Evolutionary conservation across 495 filamentous ascomycete genomes (phyloP), one percentile per base, ranked within the genome.

Genomic region (Xylaria scruposa): DNA sequence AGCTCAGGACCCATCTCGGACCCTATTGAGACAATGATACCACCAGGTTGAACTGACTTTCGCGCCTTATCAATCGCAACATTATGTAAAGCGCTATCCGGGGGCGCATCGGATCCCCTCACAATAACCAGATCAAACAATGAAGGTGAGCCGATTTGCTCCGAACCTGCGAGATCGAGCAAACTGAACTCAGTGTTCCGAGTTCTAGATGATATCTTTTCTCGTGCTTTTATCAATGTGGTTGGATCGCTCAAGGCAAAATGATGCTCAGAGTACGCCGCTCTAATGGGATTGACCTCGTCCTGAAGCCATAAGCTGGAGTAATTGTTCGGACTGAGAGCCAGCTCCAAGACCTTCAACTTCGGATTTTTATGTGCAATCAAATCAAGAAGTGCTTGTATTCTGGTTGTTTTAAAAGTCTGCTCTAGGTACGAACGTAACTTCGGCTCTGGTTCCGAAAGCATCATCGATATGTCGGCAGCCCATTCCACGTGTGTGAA

Each of bases 231-330:
- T 10, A 53, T 21, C 21, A 53, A 53, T 24, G 9, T 5, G 21
- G 49, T 53, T 26, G 49, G 49, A 53, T 53, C 49, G 9, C 49
- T 53, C 19, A 26, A 53, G 49, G 49, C 21, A 26, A 53, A 53
- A 53, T 53, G 10, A 53, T 53, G 26, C 21, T 9, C 49, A 26
- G 49, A 53, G 21, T 3, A 53, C 49, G 49, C 49, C 12, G 49
- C 49, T 53, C 49, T 53, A 3, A 53, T 53, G 3, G 49, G 49
- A 13, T 26, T 26, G 21, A 26, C 49, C 10, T 53, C 49, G 12
- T 26, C 49, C 21, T 53, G 49, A 53, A 53, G n/a, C 49, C 49
- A 53, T 26, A 53, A 53, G 49, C n/a, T 24, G n/a, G 49, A 53
- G 49, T 26, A 15, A 53, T 53, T 10, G 49, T 26, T 53, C 49